Evolutionary conservation across 2,329 filamentous ascomycete species (phyloP).

Genomic region (Ampelomyces quisqualis): DNA sequence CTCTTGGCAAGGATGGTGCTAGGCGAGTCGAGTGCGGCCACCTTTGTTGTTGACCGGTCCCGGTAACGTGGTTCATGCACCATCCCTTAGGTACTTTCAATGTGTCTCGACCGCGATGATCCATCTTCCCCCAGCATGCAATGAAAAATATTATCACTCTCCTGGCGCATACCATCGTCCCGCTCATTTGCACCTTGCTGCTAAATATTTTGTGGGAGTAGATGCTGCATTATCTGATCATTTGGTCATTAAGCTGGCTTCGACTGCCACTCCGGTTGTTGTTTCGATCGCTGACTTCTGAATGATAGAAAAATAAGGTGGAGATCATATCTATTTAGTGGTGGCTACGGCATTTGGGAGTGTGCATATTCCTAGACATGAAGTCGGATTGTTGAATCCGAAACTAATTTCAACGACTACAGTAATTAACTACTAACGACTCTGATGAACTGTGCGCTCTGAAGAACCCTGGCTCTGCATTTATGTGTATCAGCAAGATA

Average conservation of each 20-base stretch:
- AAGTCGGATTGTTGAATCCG: background rate
- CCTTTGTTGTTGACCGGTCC: background rate
- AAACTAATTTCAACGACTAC: background rate
- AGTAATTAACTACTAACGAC: no score
- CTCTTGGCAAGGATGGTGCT: background rate
- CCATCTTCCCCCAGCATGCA: background rate
- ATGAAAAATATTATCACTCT: background rate
- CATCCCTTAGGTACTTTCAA: background rate
- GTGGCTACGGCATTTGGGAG: background rate
- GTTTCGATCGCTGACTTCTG: background rate
- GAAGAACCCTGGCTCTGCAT: no score
- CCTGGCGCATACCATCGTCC: background rate
- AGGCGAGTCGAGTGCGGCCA: background rate
- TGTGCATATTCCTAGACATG: background rate
- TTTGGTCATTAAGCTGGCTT: background rate
- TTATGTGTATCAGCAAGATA: no score
- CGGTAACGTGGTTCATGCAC: background rate
- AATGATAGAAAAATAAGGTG: background rate
- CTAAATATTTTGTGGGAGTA: background rate
- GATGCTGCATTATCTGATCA: background rate
- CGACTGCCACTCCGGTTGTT: background rate
- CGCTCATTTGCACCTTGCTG: background rate
- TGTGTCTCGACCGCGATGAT: background rate
- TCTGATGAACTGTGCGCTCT: no score
- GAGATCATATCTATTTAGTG: background rate